phyloP scores from a whole-genome alignment of 768 basidiomycete genomes.

The Coprinopsis sp. region DNA sequence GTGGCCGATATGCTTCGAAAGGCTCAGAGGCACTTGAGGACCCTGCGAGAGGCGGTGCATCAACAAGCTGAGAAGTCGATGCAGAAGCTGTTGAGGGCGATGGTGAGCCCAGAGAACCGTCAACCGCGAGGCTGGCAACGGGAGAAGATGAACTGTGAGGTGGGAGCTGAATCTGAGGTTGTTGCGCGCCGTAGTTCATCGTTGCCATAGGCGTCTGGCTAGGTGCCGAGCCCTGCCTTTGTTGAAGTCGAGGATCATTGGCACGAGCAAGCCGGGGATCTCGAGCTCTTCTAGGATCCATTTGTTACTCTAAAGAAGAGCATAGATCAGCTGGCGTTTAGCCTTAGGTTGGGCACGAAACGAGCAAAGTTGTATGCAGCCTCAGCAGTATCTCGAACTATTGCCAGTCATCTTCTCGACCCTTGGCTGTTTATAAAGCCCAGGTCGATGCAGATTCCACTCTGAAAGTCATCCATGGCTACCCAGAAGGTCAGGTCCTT shows the following conservation, averaged over 20 bases:
- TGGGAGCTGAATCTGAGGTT: conserved; percentile 1
- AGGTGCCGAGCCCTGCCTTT: too few species aligned
- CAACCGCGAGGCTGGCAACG: too few species aligned
- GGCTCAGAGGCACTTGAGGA: not conserved
- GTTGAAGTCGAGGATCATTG: conserved; percentile 63
- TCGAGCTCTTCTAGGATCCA: conserved; percentile 79
- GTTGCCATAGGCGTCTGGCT: too few species aligned
- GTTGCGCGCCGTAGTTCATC: conserved; percentile 3
- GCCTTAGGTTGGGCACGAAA: not conserved
- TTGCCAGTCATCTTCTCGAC: conserved; percentile 68
- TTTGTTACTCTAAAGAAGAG: conserved; percentile 22
- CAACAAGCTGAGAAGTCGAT: not conserved
- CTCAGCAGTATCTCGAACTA: conserved; percentile 96
- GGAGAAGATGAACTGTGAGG: not conserved
- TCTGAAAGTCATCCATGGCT: conserved; percentile 76
- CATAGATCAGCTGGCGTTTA: conserved; percentile 8
- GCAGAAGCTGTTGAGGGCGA: too few species aligned
- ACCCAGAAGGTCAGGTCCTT: not conserved
- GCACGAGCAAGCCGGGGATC: conserved; percentile 74
- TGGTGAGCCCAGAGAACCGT: too few species aligned
- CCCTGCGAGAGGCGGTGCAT: not conserved
- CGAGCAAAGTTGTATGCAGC: conserved; percentile 20
- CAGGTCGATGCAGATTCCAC: conserved; percentile 85
- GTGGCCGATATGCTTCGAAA: conserved; percentile 45
- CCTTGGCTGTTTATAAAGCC: conserved; percentile 34